Evolutionary conservation across 2,329 filamentous ascomycete genomes (phyloP).

Genomic region (Gaeumannomyces tritici): DNA sequence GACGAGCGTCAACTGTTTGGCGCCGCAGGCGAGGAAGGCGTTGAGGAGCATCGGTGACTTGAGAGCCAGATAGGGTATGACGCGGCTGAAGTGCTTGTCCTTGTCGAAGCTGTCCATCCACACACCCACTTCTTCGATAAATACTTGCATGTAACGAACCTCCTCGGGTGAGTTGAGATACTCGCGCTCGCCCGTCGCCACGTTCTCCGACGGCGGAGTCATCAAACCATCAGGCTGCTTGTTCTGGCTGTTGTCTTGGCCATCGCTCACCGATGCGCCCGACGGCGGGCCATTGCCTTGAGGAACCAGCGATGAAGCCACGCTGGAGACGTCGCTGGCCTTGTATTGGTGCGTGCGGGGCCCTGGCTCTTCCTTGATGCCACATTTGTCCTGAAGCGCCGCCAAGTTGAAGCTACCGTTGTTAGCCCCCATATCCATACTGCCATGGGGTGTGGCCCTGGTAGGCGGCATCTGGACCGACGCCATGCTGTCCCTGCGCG

Average conservation of each 20-base stretch:
- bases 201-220: slow-evolving; percentile 31
- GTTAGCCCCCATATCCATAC: not conserved
- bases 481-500: slow-evolving; percentile 14
- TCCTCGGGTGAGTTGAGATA: slow-evolving; percentile 69
- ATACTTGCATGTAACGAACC: slow-evolving; percentile 82
- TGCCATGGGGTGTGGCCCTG: not conserved
- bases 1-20: slow-evolving; percentile 66
- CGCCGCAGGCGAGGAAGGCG: slow-evolving; percentile 81
- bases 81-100: slow-evolving; percentile 74
- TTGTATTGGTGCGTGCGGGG: slow-evolving; percentile 18
- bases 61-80: slow-evolving; percentile 75
- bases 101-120: slow-evolving; percentile 94
- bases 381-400: slow-evolving; percentile 11
- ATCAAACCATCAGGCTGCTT: slow-evolving; percentile 18
- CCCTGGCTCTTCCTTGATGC: slow-evolving; percentile 14
- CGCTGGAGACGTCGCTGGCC: slow-evolving; percentile 26
- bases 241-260: slow-evolving; percentile 6
- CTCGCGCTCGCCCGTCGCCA: slow-evolving; percentile 33
- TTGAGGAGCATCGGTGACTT: slow-evolving; percentile 82
- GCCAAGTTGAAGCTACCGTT: slow-evolving; percentile 3
- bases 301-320: slow-evolving; percentile 25
- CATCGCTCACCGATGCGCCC: slow-evolving; percentile 11
- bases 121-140: slow-evolving; percentile 78
- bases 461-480: not conserved
- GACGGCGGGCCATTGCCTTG: slow-evolving; percentile 23